Percentiles rank a stretch among this genome's conserved stretches.
phyloP scores from a whole-genome alignment of 257 asterid genomes.

The Fraxinus cuspidata region DNA sequence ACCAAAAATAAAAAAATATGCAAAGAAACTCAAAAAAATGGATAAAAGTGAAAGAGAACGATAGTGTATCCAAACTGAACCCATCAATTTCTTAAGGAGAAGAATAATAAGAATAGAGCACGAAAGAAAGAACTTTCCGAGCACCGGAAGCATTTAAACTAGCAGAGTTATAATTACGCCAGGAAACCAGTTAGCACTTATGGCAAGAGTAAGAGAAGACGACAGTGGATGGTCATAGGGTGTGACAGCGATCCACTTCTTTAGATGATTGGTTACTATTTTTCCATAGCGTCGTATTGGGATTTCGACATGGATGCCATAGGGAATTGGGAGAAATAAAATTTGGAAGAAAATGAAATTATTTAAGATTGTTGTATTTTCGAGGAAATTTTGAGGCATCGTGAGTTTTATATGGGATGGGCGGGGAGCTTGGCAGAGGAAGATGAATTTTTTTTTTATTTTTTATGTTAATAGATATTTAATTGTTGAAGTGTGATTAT shows the following conservation, averaged over 20 bases:
- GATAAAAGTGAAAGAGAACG: background rate
- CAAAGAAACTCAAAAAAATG: background rate
- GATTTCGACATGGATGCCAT: constrained; percentile 16
- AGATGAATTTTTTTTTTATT: no score
- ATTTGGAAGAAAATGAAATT: background rate
- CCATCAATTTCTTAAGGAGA: constrained; percentile 50
- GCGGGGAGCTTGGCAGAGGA: no score
- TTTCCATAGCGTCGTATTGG: constrained; percentile 41
- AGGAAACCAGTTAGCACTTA: constrained; percentile 37
- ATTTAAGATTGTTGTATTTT: background rate
- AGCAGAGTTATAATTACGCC: constrained; percentile 34
- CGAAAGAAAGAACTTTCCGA: constrained; percentile 55
- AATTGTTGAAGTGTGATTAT: no score
- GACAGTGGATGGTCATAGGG: constrained; percentile 41
- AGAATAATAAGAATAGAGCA: constrained; percentile 49
- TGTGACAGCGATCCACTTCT: constrained; percentile 30
- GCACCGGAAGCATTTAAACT: constrained; percentile 61
- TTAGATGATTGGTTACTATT: constrained; percentile 29
- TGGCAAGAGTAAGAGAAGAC: constrained; percentile 22
- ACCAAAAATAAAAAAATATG: background rate
- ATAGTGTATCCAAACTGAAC: background rate
- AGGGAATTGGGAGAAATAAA: background rate
- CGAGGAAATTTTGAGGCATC: no score
- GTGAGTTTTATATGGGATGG: no score
- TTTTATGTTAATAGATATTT: no score